These are phyloP conservation scores for Schoenoplectus tabernaemontani DNA, from an alignment of 202 grass and related monocot genomes.

Conservation along the genomic window DNA sequence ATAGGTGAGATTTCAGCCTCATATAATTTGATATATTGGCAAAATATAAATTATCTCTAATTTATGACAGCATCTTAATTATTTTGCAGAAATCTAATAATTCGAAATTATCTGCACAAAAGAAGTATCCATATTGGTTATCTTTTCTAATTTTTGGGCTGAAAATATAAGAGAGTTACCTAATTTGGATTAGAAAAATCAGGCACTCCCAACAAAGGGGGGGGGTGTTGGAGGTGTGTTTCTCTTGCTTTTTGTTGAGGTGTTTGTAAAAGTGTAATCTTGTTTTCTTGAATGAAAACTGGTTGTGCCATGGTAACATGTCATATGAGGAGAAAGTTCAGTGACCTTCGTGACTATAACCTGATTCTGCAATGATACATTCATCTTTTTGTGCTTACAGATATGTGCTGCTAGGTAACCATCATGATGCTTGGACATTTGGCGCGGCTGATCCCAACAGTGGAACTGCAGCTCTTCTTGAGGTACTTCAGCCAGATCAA, in stretches of 20 bases:
- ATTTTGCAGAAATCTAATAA: neutral
- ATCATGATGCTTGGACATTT: slow-evolving; percentile 96
- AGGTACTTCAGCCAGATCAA: slow-evolving; percentile 30
- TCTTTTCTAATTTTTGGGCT: no score
- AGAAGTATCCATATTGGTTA: neutral
- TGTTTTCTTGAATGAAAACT: neutral
- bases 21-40: neutral
- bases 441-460: slow-evolving; percentile 77
- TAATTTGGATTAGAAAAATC: no score
- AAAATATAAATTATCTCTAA: neutral
- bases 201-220: no score
- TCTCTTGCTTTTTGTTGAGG: neutral
- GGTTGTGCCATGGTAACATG: neutral
- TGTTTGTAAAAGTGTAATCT: neutral
- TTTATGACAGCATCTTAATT: neutral
- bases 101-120: neutral
- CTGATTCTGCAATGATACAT: neutral
- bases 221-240: neutral
- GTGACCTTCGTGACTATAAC: neutral
- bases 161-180: no score
- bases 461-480: slow-evolving; percentile 86
- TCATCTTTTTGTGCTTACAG: slow-evolving; percentile 25
- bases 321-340: neutral
- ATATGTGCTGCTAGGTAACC: slow-evolving; percentile 81
- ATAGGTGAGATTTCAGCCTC: slow-evolving; percentile 34